Evolutionary conservation across 2,329 filamentous ascomycete species (phyloP), one percentile per base, ranked within the genome.

Genomic region (Septoria petroselini): DNA sequence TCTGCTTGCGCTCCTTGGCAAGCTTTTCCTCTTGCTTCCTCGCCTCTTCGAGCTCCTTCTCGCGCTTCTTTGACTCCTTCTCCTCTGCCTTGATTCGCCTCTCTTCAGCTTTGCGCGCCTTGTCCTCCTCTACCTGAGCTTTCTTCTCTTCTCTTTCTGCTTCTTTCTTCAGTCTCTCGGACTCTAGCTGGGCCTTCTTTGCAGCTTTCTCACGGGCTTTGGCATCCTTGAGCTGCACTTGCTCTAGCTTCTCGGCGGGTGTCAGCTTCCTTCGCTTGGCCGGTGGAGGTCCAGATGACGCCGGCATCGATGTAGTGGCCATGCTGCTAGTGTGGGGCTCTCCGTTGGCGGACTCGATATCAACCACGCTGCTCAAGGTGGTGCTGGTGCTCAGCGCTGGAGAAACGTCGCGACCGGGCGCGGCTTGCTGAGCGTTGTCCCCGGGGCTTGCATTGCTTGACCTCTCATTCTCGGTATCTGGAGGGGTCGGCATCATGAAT

Each of bases 221-320:
- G 15, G 48, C 52, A 21, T 62, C 61, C 48, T 58, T 64, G 38
- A 54, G 48, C 23, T 51, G 54, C 12, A 52, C 52, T 23, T 65
- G 65, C 56, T 70, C 58, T 29, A 57, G 33, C 23, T 73, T 73
- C 57, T 76, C 73, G 42, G 70, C 56, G 27, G 62, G 54, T 1
- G 72, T 75, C 37, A 75, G 55, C 52, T 70, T 73, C 45, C 70
- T 62, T 31, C 69, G 59, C 60, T 76, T 76, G 11, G 67, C 63
- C 19, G 73, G 66, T 30, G 62, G 62, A 14, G 53, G 53, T 6
- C 55, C 55, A 12, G 54, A 44, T 12, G 54, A 53, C 18, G 42
- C 35, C 11, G 48, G 51, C n/a, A 42, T 37, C 17, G 35, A 42
- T 37, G 49, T 40, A 11, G 44, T 43, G 4, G 52, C 44, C 33